phyloP scores from a whole-genome alignment of 768 basidiomycete genomes.

The Crepidotus variabilis region DNA sequence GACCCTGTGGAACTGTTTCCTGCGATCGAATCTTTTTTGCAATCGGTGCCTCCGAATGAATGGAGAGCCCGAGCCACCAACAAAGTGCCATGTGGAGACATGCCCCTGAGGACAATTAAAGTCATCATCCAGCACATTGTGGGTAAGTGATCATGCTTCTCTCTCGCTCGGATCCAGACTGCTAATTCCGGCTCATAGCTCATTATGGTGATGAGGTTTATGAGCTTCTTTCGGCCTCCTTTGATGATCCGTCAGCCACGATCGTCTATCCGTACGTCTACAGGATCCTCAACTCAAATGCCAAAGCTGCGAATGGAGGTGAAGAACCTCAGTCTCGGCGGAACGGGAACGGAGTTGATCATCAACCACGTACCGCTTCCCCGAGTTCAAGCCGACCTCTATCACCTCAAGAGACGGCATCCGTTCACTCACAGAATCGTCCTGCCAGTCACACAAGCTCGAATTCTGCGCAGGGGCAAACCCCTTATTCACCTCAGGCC shows the following conservation, averaged over 20 bases:
- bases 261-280: conserved; percentile 96
- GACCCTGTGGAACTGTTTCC: conserved; percentile 88
- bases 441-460: conserved; percentile 65
- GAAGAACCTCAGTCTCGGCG: conserved; percentile 19
- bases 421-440: conserved; percentile 46
- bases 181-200: conserved; percentile 36
- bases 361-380: conserved; percentile 44
- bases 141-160: conserved; percentile 50
- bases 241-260: conserved; percentile 96
- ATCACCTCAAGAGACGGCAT: conserved; percentile 63
- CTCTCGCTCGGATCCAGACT: background rate
- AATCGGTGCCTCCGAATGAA: conserved; percentile 91
- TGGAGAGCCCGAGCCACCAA: conserved; percentile 92
- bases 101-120: conserved; percentile 97
- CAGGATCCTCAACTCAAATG: conserved; percentile 76
- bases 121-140: conserved; percentile 97
- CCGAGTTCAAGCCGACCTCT: conserved; percentile 65
- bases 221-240: conserved; percentile 83
- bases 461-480: conserved; percentile 58
- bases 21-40: conserved; percentile 91
- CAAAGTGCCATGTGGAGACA: conserved; percentile 92
- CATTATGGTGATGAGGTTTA: conserved; percentile 89
- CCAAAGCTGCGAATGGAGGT: conserved; percentile 28
- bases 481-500: conserved; percentile 44
- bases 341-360: conserved; percentile 34